A percentile compares a stretch with the other conserved stretches of the same genome.
Evolutionary conservation across 2,329 filamentous ascomycete genomes (phyloP).

Genomic region (Nigrospora sphaerica): DNA sequence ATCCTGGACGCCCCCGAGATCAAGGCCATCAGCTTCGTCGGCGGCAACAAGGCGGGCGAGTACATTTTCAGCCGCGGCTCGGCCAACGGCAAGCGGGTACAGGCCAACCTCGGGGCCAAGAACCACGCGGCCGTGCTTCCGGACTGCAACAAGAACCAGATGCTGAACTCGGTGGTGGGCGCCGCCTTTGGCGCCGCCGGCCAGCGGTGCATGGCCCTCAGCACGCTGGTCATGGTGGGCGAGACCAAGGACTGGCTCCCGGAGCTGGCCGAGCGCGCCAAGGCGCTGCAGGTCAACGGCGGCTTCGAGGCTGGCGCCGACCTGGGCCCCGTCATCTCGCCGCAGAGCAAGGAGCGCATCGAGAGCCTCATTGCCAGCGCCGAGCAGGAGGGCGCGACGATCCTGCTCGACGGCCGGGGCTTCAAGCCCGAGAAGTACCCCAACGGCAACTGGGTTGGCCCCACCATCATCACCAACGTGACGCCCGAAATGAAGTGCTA

Average conservation of each 20-base stretch:
- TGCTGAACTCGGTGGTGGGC: slow-evolving; percentile 75
- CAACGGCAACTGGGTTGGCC: slow-evolving; percentile 78
- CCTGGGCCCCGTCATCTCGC: slow-evolving; percentile 74
- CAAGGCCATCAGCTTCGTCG: slow-evolving; percentile 83
- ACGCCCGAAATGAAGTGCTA: slow-evolving; percentile 79
- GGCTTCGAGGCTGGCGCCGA: slow-evolving; percentile 77
- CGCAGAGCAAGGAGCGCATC: slow-evolving; percentile 72
- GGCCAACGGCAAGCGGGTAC: slow-evolving; percentile 80
- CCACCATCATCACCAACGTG: slow-evolving; percentile 77
- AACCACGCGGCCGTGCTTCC: slow-evolving; percentile 81
- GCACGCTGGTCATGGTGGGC: slow-evolving; percentile 75
- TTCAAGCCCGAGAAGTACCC: slow-evolving; percentile 72
- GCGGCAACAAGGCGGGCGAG: slow-evolving; percentile 80
- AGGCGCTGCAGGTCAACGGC: slow-evolving; percentile 66
- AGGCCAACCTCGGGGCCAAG: slow-evolving; percentile 83
- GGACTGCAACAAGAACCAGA: slow-evolving; percentile 86
- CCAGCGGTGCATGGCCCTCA: slow-evolving; percentile 82
- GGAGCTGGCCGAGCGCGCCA: slow-evolving; percentile 71
- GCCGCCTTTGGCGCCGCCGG: slow-evolving; percentile 81
- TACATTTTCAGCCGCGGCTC: slow-evolving; percentile 77
- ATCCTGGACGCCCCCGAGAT: slow-evolving; percentile 79
- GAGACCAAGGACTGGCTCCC: slow-evolving; percentile 78
- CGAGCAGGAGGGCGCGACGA: slow-evolving; percentile 73
- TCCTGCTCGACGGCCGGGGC: slow-evolving; percentile 74
- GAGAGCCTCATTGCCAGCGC: slow-evolving; percentile 69